These are phyloP conservation scores for Rostrohypoxylon terebratum DNA, from an alignment of 495 filamentous ascomycete species.

Conservation along the genomic window DNA sequence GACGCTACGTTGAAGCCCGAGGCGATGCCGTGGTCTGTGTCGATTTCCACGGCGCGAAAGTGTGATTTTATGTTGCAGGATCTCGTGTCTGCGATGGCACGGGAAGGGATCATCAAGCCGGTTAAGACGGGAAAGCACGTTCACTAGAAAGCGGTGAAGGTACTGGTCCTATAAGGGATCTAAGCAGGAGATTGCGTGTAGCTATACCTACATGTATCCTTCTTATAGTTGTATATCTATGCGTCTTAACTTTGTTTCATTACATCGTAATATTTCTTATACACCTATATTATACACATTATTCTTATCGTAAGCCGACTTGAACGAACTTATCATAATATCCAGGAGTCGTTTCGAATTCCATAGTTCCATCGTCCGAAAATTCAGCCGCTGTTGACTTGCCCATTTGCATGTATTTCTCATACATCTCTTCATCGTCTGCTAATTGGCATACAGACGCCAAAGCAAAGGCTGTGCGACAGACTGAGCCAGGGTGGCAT, in stretches of 20 bases:
- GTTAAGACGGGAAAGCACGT: background rate
- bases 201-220: background rate
- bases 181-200: background rate
- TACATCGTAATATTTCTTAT: background rate
- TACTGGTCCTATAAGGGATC: background rate
- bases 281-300: background rate
- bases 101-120: background rate
- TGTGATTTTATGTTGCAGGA: conserved; percentile 7
- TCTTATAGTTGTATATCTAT: background rate
- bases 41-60: background rate
- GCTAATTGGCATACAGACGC: background rate
- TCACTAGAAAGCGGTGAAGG: background rate
- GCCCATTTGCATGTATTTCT: background rate
- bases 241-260: background rate
- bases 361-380: background rate
- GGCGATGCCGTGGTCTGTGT: background rate
- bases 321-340: conserved; percentile 8
- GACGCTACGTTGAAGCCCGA: background rate
- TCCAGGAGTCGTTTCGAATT: background rate
- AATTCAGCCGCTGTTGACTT: background rate
- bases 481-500: conserved; percentile 4
- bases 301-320: conserved; percentile 1
- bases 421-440: background rate
- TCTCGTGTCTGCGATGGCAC: background rate
- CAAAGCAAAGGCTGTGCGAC: conserved; percentile 6